Evolutionary conservation across 768 basidiomycete species (phyloP), one percentile per base, ranked within the genome.

Genomic region (Peribolospora kevripleyi): DNA sequence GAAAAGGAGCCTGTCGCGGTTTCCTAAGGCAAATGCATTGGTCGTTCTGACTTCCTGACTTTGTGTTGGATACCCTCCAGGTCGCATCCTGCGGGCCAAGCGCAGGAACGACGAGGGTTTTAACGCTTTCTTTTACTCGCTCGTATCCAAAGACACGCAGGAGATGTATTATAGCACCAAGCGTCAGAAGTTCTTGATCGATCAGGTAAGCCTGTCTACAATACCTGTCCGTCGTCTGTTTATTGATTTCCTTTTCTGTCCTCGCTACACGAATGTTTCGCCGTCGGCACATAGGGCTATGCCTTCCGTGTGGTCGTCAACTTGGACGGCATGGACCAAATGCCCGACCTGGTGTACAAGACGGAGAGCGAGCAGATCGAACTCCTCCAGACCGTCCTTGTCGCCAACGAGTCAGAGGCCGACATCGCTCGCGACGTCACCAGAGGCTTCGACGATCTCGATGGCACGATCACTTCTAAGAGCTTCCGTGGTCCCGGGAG

Each of bases 141-240:
- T 98, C 6, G 93, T 98, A 42, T 95, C 90, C 37, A 93, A 93
- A 68, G 91, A 95, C 69, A 98, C 91, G 4, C 87, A 93, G 64
- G 93, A 97, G 70, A 97, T 97, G 87, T 98, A 81, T 69, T 98
- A 95, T 74, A 90, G 85, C 66, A 91, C 93, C 3, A 98, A 98
- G 70, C 79, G 93, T 11, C 93, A 97, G 65, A 88, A 95, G 64
- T 98, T 98, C 70, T 71, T 98, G 61, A 91, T 98, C 64, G 93
- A 98, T 65, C 90, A 95, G 69, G 55, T 55, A 52, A 55, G 48
- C 43, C 8, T 10, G 8, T 48, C 46, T 41, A 25, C 25, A 25
- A 25, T 25, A 25, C 52, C 48, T 13, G 13, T 6, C n/a, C 36
- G 7, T 42, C 46, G 14, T 6, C 37, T 43, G 0, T n/a, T 42